These are phyloP conservation scores for Trichoderma endophyticum DNA, from an alignment of 2,329 filamentous ascomycete species.

Conservation along the genomic window DNA sequence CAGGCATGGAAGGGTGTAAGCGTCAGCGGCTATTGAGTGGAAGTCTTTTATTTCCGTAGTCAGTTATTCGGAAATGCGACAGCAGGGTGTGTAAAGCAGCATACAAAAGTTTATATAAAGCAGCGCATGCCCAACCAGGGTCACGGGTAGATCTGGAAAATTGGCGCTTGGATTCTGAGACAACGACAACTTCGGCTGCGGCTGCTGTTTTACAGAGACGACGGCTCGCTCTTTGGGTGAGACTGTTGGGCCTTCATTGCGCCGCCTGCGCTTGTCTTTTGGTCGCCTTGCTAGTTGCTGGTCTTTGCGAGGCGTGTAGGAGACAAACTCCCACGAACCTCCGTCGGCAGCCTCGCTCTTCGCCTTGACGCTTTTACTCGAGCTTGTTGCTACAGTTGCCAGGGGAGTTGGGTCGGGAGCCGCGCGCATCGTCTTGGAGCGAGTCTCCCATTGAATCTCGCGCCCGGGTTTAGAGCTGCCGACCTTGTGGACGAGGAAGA, in stretches of 20 bases:
- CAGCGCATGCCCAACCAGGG: not conserved
- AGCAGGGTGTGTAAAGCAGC: not conserved
- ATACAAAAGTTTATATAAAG: slow-evolving; percentile 13
- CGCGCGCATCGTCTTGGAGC: slow-evolving; percentile 3
- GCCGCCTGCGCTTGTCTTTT: not conserved
- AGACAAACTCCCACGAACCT: not conserved
- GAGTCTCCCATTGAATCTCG: slow-evolving; percentile 6
- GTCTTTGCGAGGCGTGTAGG: not conserved
- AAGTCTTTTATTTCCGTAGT: not conserved
- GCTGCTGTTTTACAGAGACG: not conserved
- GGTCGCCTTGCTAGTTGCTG: not conserved
- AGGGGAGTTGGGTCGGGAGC: not conserved
- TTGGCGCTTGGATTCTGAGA: not conserved
- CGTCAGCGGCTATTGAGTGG: not conserved
- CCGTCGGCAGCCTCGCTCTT: not conserved
- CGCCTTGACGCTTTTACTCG: not conserved
- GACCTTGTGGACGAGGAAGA: slow-evolving; percentile 15
- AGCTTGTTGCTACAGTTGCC: not conserved
- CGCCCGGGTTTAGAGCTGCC: not conserved
- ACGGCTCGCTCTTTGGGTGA: not conserved
- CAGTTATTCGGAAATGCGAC: not conserved
- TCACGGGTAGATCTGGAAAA: not conserved
- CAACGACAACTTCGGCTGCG: not conserved
- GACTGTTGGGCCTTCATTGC: not conserved
- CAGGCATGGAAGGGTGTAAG: slow-evolving; percentile 9